Evolutionary conservation across 257 asterid species (phyloP).

Genomic region (Solanum chilense): DNA sequence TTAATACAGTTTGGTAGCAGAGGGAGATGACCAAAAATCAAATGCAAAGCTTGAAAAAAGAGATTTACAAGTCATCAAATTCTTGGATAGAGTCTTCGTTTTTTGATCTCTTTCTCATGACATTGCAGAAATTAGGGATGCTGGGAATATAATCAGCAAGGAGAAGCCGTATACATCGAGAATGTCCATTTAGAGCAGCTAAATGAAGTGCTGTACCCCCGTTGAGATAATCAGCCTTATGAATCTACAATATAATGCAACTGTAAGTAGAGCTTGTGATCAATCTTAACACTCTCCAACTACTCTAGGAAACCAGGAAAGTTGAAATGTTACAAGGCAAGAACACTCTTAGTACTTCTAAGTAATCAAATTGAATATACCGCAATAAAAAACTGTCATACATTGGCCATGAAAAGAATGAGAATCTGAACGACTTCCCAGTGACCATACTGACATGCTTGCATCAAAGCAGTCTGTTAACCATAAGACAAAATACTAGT

Average conservation of each 20-base stretch:
- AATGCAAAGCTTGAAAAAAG: background rate
- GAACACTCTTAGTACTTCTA: background rate
- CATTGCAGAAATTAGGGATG: slow-evolving; percentile 45
- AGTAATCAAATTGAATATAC: background rate
- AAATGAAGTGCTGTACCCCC: slow-evolving; percentile 90
- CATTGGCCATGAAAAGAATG: slow-evolving; percentile 70
- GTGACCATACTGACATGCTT: slow-evolving; percentile 89
- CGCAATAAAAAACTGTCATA: slow-evolving; percentile 18
- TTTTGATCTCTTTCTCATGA: slow-evolving; percentile 31
- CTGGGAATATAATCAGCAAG: slow-evolving; percentile 83
- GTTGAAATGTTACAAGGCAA: background rate
- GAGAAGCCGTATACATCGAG: slow-evolving; percentile 66
- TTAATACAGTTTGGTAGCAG: background rate
- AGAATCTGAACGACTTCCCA: slow-evolving; percentile 94
- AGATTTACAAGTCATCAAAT: slow-evolving; percentile 29
- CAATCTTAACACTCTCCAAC: background rate
- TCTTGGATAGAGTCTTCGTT: slow-evolving; percentile 30
- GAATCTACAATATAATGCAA: slow-evolving; percentile 36
- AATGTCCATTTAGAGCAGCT: slow-evolving; percentile 85
- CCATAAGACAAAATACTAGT: slow-evolving; percentile 1
- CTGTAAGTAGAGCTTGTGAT: slow-evolving; percentile 1
- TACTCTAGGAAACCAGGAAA: background rate
- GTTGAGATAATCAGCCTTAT: slow-evolving; percentile 75
- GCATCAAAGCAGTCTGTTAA: slow-evolving; percentile 89
- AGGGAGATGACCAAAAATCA: background rate